Conservation (phyloP, 1,284 basidiomycete species). For the Puccinia coronata region DNA sequence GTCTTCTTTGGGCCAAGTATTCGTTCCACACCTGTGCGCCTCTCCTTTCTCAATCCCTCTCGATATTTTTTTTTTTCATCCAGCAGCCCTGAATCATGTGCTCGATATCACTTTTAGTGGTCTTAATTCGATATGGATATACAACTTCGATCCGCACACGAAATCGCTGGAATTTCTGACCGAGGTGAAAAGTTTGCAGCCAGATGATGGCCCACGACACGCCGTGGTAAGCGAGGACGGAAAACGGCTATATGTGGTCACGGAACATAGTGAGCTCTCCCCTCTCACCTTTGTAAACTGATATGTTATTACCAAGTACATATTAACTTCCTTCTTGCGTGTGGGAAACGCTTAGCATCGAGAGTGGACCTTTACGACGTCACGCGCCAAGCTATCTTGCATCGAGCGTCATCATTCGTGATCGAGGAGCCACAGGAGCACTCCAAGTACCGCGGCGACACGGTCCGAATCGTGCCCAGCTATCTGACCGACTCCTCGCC, state of each 20-base stretch:
- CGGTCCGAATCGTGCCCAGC: constrained; percentile 54
- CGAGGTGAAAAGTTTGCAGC: constrained; percentile 46
- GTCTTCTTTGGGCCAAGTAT: constrained; percentile 21
- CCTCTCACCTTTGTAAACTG: constrained; percentile 33
- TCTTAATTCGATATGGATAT: constrained; percentile 55
- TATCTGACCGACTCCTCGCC: neutral
- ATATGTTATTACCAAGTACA: too few relatives aligned
- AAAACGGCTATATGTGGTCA: constrained; percentile 53
- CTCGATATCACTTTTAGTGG: constrained; percentile 45
- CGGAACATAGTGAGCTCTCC: constrained; percentile 53
- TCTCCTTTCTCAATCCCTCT: constrained; percentile 29
- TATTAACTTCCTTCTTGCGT: constrained; percentile 49
- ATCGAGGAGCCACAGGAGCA: constrained; percentile 18
- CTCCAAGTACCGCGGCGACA: constrained; percentile 54
- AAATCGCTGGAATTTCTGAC: constrained; percentile 50
- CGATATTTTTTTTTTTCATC: too few relatives aligned
- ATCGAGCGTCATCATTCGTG: constrained; percentile 23
- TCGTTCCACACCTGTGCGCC: constrained; percentile 54
- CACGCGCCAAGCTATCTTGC: neutral
- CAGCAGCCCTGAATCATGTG: neutral
- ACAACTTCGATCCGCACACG: constrained; percentile 39
- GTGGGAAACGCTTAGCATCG: neutral
- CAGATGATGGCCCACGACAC: constrained; percentile 56
- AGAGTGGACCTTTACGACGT: constrained; percentile 37
- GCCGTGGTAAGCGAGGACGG: constrained; percentile 54